Conservation (phyloP, 768 basidiomycete genomes). For the Tephrocybe rancida region DNA sequence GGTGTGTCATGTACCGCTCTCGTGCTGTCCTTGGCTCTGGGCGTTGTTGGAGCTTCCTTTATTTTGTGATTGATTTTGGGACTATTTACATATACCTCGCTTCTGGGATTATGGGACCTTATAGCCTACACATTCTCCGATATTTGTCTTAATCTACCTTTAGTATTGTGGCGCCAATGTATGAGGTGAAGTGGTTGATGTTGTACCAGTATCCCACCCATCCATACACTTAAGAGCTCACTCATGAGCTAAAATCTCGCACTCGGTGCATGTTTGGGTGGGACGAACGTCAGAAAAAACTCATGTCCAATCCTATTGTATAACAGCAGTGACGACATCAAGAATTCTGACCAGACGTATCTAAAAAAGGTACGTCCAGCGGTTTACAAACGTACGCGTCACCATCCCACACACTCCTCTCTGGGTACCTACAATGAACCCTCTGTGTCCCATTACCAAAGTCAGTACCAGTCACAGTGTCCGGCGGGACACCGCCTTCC, state of each 20-base stretch:
- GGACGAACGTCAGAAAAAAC: neutral
- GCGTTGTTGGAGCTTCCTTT: neutral
- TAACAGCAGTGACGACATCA: constrained; percentile 1
- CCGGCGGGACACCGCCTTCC: neutral
- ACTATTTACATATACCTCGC: no score
- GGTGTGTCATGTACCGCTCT: neutral
- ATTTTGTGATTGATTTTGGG: neutral
- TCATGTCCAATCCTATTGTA: constrained; percentile 1
- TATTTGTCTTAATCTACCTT: no score
- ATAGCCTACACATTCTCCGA: no score
- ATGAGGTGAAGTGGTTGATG: no score
- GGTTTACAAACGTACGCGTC: neutral
- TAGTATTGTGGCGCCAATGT: no score
- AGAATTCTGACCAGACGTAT: neutral
- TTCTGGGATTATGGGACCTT: no score
- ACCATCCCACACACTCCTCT: constrained; percentile 1
- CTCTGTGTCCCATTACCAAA: neutral
- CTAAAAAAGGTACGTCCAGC: neutral
- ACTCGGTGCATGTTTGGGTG: no score
- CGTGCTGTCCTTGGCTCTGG: neutral
- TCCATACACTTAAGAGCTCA: no score
- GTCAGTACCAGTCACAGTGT: neutral
- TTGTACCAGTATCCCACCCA: no score
- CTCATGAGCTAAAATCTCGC: no score
- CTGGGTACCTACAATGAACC: constrained; percentile 1